A percentile compares a stretch with the other conserved stretches of the same genome.
Conservation (phyloP, 768 basidiomycete species). For the Saitozyma sp. region DNA sequence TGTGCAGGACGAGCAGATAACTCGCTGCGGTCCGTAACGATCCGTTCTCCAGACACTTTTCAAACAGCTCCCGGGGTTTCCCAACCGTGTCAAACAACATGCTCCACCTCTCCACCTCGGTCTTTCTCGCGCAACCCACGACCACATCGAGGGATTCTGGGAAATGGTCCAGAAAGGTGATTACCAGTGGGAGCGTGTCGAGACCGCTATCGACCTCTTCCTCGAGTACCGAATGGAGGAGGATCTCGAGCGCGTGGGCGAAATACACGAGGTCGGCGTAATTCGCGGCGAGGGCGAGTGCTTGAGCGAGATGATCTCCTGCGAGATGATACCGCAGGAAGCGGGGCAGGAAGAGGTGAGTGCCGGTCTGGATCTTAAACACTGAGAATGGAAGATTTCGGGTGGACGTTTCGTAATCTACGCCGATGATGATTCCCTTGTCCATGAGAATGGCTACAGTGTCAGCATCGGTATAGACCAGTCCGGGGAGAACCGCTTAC, state of each 20-base stretch:
- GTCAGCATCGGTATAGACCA: constrained; percentile 12
- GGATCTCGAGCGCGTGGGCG: constrained; percentile 87
- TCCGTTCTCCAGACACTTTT: constrained; percentile 59
- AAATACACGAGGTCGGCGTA: constrained; percentile 90
- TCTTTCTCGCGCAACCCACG: constrained; percentile 93
- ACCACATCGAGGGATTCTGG: constrained; percentile 88
- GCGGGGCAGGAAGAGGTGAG: constrained; percentile 79
- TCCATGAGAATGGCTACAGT: constrained; percentile 90
- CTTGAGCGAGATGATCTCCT: constrained; percentile 64
- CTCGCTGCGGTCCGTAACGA: constrained; percentile 79
- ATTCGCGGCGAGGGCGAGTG: constrained; percentile 79
- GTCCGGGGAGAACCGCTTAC: constrained; percentile 56
- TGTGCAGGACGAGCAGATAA: constrained; percentile 90
- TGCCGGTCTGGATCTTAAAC: constrained; percentile 83
- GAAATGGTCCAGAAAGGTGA: constrained; percentile 94
- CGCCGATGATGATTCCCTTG: constrained; percentile 96
- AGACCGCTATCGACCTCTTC: constrained; percentile 60
- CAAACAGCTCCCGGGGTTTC: constrained; percentile 84
- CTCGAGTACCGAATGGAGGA: constrained; percentile 89
- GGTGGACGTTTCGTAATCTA: constrained; percentile 81
- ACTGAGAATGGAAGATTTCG: constrained; percentile 80
- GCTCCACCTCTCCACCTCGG: constrained; percentile 87
- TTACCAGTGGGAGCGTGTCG: constrained; percentile 62
- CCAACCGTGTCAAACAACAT: constrained; percentile 87
- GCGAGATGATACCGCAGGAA: constrained; percentile 80